A percentile compares a stretch with the other conserved stretches of the same genome.
Evolutionary conservation across 169 alveolate genomes (phyloP).

Genomic region (Theileria luwenshuni): DNA sequence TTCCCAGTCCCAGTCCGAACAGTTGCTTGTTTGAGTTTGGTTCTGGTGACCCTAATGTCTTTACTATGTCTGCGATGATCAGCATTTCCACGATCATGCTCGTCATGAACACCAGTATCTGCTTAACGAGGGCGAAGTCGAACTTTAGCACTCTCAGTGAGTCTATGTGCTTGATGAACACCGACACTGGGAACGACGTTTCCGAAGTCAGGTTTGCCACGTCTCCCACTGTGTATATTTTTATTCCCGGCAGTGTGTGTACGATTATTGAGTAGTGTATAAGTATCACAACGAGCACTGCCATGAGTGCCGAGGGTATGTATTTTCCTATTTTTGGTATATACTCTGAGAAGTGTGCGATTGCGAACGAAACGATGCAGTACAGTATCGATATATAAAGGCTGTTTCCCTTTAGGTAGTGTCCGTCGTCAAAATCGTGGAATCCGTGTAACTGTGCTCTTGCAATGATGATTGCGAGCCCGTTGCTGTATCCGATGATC

Average conservation of each 20-base stretch:
- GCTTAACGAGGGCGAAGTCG: conserved; percentile 62
- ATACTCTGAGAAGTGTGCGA: conserved; percentile 50
- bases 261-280: conserved; percentile 55
- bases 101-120: conserved; percentile 62
- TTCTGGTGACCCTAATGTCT: conserved; percentile 73
- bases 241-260: conserved; percentile 58
- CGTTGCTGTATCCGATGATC: conserved; percentile 81
- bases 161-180: conserved; percentile 49
- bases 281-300: conserved; percentile 69
- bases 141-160: conserved; percentile 53
- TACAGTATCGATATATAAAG: conserved; percentile 48
- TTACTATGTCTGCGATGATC: conserved; percentile 78
- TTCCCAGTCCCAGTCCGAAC: conserved; percentile 78
- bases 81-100: conserved; percentile 72
- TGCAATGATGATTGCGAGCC: conserved; percentile 76
- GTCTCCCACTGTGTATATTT: conserved; percentile 74
- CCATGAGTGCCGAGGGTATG: conserved; percentile 75
- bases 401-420: conserved; percentile 65
- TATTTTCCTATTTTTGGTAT: conserved; percentile 64
- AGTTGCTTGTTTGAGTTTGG: conserved; percentile 76
- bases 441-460: conserved; percentile 80
- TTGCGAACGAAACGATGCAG: conserved; percentile 46
- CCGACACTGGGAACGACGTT: conserved; percentile 68
- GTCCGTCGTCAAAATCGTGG: conserved; percentile 70
- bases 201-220: conserved; percentile 71